phyloP scores from a whole-genome alignment of 2,329 filamentous ascomycete genomes.

The Pseudogymnoascus pannorum region DNA sequence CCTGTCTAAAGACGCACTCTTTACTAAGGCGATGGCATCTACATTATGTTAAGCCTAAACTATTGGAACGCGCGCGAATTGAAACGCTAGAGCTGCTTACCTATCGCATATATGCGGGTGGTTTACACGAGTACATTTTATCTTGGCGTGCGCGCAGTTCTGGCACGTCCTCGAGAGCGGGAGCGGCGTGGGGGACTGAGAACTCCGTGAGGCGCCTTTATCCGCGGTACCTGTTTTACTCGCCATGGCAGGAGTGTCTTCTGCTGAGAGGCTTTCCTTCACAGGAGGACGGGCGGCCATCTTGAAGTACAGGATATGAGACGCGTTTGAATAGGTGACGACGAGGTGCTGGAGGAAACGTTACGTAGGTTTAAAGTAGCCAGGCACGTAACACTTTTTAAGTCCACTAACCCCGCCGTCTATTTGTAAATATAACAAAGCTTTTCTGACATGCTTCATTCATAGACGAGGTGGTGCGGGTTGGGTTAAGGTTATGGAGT shows the following conservation, averaged over 20 bases:
- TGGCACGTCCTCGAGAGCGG: not conserved
- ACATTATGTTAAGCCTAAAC: not conserved
- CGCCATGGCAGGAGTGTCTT: not conserved
- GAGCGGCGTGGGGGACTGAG: not conserved
- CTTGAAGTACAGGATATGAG: not conserved
- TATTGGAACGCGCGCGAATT: not conserved
- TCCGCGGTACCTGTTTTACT: not conserved
- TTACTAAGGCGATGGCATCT: constrained; percentile 32
- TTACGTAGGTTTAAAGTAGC: constrained; percentile 3
- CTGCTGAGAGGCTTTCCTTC: not conserved
- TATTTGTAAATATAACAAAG: not conserved
- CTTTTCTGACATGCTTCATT: not conserved
- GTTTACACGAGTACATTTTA: constrained; percentile 4
- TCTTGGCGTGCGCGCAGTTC: not conserved
- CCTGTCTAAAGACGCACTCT: constrained; percentile 31
- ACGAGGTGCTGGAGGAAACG: not conserved
- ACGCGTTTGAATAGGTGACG: not conserved
- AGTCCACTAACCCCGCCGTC: not conserved
- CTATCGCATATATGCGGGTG: not conserved
- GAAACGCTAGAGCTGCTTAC: not conserved
- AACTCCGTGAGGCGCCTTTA: not conserved
- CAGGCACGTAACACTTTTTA: not conserved
- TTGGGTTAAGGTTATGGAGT: not conserved
- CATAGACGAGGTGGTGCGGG: not conserved
- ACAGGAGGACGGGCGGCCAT: not conserved